Evolutionary conservation across 768 basidiomycete genomes (phyloP).

Genomic region (Lyophyllum shimeji): DNA sequence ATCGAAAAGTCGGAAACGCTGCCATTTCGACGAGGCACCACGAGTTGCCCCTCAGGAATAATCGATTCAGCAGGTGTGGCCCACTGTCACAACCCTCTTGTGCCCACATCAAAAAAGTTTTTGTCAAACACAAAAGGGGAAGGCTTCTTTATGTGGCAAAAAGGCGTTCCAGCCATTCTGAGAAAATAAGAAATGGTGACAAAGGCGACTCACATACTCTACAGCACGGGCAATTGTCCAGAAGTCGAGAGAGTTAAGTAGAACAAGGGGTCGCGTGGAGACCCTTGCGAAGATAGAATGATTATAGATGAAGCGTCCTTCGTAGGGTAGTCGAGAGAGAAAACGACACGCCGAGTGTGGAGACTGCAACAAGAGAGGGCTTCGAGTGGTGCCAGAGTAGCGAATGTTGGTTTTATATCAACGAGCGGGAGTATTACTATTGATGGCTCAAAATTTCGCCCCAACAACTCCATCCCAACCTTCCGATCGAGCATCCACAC

Average conservation of each 20-base stretch:
- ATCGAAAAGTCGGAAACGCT: no score
- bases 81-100: not conserved
- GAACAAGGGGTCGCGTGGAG: constrained; percentile 2
- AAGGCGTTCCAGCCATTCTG: not conserved
- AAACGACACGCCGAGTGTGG: not conserved
- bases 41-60: not conserved
- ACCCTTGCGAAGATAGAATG: constrained; percentile 3
- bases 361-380: constrained; percentile 8
- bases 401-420: not conserved
- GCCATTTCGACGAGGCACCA: not conserved
- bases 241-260: not conserved
- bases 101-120: not conserved
- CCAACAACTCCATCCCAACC: not conserved
- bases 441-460: constrained; percentile 5
- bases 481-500: not conserved
- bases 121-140: constrained; percentile 7
- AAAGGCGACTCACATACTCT: constrained; percentile 1
- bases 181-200: not conserved
- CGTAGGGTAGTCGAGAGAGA: constrained; percentile 1
- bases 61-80: not conserved
- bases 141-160: constrained; percentile 10
- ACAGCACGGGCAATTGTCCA: not conserved
- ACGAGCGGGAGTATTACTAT: not conserved
- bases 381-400: not conserved
- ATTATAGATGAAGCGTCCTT: not conserved